phyloP scores from a whole-genome alignment of 1,284 basidiomycete species.

The Fistulinella cinereoalba region DNA sequence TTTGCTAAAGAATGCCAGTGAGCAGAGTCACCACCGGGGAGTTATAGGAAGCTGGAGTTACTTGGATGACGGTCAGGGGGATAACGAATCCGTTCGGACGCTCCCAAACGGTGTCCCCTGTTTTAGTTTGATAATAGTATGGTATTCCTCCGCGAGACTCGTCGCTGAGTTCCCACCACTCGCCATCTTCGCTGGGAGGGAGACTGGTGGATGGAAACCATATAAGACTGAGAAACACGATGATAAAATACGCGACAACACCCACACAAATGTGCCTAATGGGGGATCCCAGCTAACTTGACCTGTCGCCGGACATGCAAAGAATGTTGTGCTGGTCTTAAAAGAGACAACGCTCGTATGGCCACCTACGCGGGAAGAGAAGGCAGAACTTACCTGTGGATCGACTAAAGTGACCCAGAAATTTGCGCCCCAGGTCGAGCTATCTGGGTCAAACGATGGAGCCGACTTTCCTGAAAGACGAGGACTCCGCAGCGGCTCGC shows the following conservation, averaged over 20 bases:
- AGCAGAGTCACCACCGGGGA: constrained; percentile 10
- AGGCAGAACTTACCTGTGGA: constrained; percentile 58
- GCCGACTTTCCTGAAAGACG: constrained; percentile 27
- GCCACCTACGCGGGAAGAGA: constrained; percentile 10
- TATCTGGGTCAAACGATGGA: constrained; percentile 27
- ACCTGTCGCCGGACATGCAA: constrained; percentile 88
- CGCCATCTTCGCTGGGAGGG: constrained; percentile 80
- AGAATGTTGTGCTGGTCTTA: constrained; percentile 81
- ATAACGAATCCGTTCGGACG: constrained; percentile 85
- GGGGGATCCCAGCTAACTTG: constrained; percentile 92
- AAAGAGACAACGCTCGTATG: constrained; percentile 7
- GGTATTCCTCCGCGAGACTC: constrained; percentile 73
- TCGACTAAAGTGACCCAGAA: constrained; percentile 85
- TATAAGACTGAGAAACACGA: constrained; percentile 6
- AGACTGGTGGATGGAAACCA: constrained; percentile 46
- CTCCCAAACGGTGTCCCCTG: constrained; percentile 87
- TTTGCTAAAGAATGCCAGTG: constrained; percentile 50
- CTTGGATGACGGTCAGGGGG: constrained; percentile 84
- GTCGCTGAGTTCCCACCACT: constrained; percentile 94
- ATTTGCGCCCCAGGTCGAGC: constrained; percentile 64
- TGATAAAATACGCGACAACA: constrained; percentile 20
- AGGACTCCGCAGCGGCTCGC: constrained; percentile 32
- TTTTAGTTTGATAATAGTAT: constrained; percentile 92
- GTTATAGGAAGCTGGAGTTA: constrained; percentile 24
- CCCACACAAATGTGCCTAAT: constrained; percentile 84